phyloP scores from a whole-genome alignment of 2,329 filamentous ascomycete genomes.

The Alternaria sp. region DNA sequence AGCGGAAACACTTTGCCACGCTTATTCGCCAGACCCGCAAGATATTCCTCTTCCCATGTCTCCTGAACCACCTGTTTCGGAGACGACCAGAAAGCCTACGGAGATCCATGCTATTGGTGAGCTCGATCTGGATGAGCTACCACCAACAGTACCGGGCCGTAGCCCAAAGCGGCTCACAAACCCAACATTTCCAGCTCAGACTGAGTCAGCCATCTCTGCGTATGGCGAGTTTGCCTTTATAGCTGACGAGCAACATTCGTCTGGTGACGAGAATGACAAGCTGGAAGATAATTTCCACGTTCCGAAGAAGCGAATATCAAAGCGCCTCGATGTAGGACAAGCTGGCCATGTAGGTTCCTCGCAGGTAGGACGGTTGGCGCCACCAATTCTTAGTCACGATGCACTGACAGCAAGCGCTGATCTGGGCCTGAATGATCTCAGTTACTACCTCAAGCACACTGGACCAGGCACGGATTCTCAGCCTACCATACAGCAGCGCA shows the following conservation, averaged over 20 bases:
- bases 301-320: conserved; percentile 18
- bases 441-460: conserved; percentile 42
- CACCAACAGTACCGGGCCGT: conserved; percentile 33
- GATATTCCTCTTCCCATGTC: conserved; percentile 22
- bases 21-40: conserved; percentile 22
- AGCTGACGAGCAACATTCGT: conserved; percentile 33
- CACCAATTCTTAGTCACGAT: conserved; percentile 44
- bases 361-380: conserved; percentile 37
- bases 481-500: conserved; percentile 15
- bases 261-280: conserved; percentile 25
- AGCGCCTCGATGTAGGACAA: conserved; percentile 17
- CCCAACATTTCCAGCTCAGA: conserved; percentile 23
- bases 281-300: conserved; percentile 18
- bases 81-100: conserved; percentile 17
- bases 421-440: conserved; percentile 41
- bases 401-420: conserved; percentile 39
- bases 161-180: conserved; percentile 36
- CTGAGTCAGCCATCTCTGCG: conserved; percentile 22
- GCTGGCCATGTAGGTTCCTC: conserved; percentile 29
- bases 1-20: conserved; percentile 15
- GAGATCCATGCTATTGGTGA: conserved; percentile 28
- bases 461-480: conserved; percentile 32
- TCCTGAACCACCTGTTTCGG: conserved; percentile 12
- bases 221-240: conserved; percentile 35
- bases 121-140: conserved; percentile 22